Base-by-base conservation (phyloP, 1,284 basidiomycete genomes). In the Cryptococcus deneoformans region DNA sequence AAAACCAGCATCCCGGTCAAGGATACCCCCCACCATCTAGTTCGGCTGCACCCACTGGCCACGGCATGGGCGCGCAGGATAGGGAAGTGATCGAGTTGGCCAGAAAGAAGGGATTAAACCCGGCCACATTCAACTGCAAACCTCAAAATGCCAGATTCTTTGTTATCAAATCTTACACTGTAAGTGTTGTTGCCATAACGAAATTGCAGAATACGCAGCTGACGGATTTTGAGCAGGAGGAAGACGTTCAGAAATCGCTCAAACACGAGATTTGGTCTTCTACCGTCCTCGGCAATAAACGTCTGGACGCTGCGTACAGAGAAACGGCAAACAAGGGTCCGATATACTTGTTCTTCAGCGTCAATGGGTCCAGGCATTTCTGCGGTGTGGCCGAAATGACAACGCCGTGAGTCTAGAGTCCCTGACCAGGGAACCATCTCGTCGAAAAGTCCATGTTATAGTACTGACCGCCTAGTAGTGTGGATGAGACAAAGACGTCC, bases 231-330 rank as follows among this genome's bases (percentile, higher is more conserved):
- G 10, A 40, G 39, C 43, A 68, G 2, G 93, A 97, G 75, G 93
- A 97, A 68, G 93, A 97, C 70, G 94, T 97, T 1, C 93, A 96
- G 79, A 96, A 96, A 76, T 92, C 89, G 11, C 83, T 95, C 66
- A 94, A 95, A 71, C 93, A 93, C 71, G 93, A 95, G 77, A 96
- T 96, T 61, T 96, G 93, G 93, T 92, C 91, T 59, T 93, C 90
- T 14, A 96, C 93, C 0, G 91, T 93, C 72, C 87, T 93, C 0
- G 93, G 93, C 5, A 97, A 97, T 76, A 95, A 96, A 80, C 83
- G 93, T 35, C 85, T 97, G 14, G 93, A 97, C 75, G 90, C 90
- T 74, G 94, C 93, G 1, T 96, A 94, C 83, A 89, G 91, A 72
- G 93, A 97, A 72, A 88, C 85, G 34, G 84, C 84, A 29, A 87